Evolutionary conservation across 2,329 filamentous ascomycete species (phyloP).

Genomic region (Cylindrodendrum hubeiense): DNA sequence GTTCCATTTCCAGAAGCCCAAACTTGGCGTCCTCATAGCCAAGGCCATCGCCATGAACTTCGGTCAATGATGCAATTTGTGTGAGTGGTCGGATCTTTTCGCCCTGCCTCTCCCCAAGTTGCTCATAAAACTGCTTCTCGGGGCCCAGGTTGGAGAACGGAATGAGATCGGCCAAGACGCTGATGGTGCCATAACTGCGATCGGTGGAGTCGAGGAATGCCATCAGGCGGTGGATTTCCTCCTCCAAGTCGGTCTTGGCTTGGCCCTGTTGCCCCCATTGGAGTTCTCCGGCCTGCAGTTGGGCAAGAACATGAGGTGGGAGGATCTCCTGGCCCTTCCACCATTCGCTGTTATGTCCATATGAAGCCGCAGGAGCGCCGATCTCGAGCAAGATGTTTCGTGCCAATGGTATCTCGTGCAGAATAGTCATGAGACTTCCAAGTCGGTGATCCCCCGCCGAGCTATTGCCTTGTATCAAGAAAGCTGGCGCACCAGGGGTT

Average conservation of each 20-base stretch:
- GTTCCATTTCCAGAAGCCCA: conserved; percentile 57
- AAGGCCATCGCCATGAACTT: conserved; percentile 46
- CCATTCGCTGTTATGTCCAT: conserved; percentile 70
- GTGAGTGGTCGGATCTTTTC: conserved; percentile 47
- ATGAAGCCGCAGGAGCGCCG: conserved; percentile 57
- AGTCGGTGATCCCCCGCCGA: conserved; percentile 56
- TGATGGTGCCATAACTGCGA: conserved; percentile 69
- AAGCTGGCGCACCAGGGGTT: conserved; percentile 58
- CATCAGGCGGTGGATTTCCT: conserved; percentile 72
- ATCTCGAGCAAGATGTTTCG: conserved; percentile 66
- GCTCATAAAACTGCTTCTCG: conserved; percentile 60
- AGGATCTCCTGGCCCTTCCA: conserved; percentile 70
- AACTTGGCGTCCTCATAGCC: conserved; percentile 54
- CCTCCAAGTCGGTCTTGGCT: conserved; percentile 53
- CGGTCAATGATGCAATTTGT: conserved; percentile 47
- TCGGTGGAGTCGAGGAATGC: conserved; percentile 73
- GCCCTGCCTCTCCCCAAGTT: conserved; percentile 48
- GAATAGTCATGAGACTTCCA: conserved; percentile 68
- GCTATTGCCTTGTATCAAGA: conserved; percentile 57
- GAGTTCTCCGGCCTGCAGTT: conserved; percentile 47
- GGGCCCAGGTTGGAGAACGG: conserved; percentile 49
- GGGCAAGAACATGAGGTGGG: conserved; percentile 51
- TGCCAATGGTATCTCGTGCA: conserved; percentile 69
- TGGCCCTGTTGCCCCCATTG: conserved; percentile 45
- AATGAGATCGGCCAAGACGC: conserved; percentile 57